A percentile compares a stretch with the other conserved stretches of the same genome.
phyloP scores from a whole-genome alignment of 345 rosid species.

The Brassica carinata region DNA sequence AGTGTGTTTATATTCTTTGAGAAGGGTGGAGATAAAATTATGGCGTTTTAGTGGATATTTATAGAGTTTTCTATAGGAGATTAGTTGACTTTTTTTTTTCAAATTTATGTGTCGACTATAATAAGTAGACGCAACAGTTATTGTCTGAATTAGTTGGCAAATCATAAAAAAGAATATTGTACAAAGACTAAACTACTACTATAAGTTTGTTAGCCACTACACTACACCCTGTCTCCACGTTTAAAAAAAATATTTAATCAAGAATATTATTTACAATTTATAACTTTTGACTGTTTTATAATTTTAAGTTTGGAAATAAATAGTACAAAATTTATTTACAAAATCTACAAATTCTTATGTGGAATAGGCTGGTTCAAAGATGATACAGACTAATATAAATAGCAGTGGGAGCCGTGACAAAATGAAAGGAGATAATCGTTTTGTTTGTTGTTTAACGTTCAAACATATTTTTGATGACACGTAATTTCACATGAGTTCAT shows the following conservation, averaged over 20 bases:
- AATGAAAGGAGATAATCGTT: neutral
- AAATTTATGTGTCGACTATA: neutral
- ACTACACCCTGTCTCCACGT: neutral
- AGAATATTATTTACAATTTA: neutral
- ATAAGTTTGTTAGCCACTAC: neutral
- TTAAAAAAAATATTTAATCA: neutral
- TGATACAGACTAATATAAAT: neutral
- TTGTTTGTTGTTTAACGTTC: neutral
- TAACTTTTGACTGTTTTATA: neutral
- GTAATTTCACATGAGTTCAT: neutral
- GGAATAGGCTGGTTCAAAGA: neutral
- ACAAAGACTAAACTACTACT: neutral
- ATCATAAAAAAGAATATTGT: no score
- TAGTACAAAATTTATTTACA: neutral
- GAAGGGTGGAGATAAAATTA: slow-evolving; percentile 18
- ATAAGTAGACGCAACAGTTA: no score
- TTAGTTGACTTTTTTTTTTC: neutral
- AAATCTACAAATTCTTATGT: neutral
- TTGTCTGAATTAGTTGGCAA: no score
- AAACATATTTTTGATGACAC: no score
- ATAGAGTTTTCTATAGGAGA: slow-evolving; percentile 20
- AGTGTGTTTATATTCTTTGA: slow-evolving; percentile 9
- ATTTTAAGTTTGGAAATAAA: no score
- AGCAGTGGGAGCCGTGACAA: no score
- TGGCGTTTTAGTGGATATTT: slow-evolving; percentile 20